Evolutionary conservation across 768 basidiomycete genomes (phyloP), one percentile per base, ranked within the genome.

Genomic region (Agrocybe praecox): DNA sequence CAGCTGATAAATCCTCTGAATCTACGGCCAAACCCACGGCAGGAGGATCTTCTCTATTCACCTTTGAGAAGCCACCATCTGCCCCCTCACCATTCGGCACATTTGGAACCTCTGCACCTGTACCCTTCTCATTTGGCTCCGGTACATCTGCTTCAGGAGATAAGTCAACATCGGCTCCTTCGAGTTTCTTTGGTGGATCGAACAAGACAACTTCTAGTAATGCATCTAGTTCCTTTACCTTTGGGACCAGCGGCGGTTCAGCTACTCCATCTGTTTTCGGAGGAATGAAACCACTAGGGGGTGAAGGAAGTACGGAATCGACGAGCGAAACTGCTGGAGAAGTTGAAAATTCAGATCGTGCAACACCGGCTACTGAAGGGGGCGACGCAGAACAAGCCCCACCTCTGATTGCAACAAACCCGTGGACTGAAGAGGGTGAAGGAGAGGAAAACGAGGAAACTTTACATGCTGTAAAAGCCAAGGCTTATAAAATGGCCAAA

Each of bases 361-460:
- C 34, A 23, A 60, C 61, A 17, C 57, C 62, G 2, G 47, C 47
- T 22, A 59, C 57, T 14, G 29, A 59, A 53, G 65, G 67, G 48
- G 56, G 63, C 50, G 60, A 65, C 61, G 48, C 65, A 48, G 67
- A 60, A 52, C 69, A 70, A 11, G 45, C 54, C 1, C 56, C 56
- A 2, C 60, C 56, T n/a, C 46, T 67, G 9, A 56, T 63, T 15
- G 52, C 62, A 15, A 52, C 57, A 18, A 73, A 72, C 53, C 72
- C 72, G n/a, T 84, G 88, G 59, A 89, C 90, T 60, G 76, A 76
- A 52, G 89, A 90, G 57, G 90, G 92, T 11, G 87, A 87, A 63
- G 92, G 92, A 24, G 92, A 94, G 72, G 89, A 94, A 67, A 80
- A 87, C 40, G 92, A 94, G 65, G 85, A 85, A 57, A 92, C 89